These are phyloP conservation scores for Stentor coeruleus DNA, from an alignment of 73 alveolate species.

Conservation along the genomic window DNA sequence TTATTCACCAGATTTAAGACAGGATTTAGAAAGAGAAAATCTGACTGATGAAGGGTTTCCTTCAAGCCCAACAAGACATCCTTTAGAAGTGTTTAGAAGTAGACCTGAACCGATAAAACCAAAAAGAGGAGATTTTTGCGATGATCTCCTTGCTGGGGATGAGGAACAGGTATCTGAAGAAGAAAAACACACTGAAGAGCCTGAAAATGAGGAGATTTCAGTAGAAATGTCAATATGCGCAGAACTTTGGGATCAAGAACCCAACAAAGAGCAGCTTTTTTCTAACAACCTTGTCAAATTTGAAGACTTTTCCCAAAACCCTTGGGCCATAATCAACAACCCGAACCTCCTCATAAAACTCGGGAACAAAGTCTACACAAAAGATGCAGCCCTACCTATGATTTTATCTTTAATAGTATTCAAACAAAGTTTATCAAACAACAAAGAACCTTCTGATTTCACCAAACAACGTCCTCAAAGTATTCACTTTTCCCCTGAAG, in stretches of 20 bases:
- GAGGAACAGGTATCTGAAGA: slow-evolving; percentile 21
- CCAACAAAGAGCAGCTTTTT: neutral
- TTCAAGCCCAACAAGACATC: no score
- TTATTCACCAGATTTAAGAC: neutral
- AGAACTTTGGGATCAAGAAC: neutral
- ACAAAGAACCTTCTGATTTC: no score
- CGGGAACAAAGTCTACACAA: slow-evolving; percentile 69
- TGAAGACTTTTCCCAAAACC: slow-evolving; percentile 48
- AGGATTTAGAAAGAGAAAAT: neutral
- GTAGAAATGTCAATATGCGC: neutral
- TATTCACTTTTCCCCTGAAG: no score
- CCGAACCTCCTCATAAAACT: slow-evolving; percentile 75
- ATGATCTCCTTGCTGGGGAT: neutral
- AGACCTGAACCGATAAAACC: neutral
- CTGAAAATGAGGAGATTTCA: no score
- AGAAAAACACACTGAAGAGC: no score
- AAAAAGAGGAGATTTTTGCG: slow-evolving; percentile 32
- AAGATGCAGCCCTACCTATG: slow-evolving; percentile 84
- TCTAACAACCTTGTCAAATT: neutral
- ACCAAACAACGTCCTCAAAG: neutral
- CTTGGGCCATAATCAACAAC: slow-evolving; percentile 64
- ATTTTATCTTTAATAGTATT: slow-evolving; percentile 79
- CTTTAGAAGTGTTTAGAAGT: no score
- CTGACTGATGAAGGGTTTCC: neutral
- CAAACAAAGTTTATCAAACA: slow-evolving; percentile 45